Evolutionary conservation across 768 basidiomycete species (phyloP), one percentile per base, ranked within the genome.

Genomic region (Boletellus sp.): DNA sequence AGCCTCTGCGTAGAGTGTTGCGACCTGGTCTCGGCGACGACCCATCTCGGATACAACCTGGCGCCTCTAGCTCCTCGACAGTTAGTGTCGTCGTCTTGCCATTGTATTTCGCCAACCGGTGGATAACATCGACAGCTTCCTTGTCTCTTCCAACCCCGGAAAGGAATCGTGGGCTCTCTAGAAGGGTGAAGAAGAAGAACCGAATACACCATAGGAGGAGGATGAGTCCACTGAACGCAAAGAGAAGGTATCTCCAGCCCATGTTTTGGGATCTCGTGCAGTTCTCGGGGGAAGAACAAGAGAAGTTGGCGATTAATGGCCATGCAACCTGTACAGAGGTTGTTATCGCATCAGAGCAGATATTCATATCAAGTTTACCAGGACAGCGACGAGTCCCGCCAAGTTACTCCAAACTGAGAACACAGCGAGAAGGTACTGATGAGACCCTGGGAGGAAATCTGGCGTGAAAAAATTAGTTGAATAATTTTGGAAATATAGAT

Each of bases 241-340:
- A 74, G 28, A 81, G 65, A 22, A 81, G 72, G 58, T 83, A 83
- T 24, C 83, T 70, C 82, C 83, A 84, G 20, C 83, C 81, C 81
- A 80, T 83, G 54, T 83, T 84, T 17, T 76, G 54, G 3, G 70
- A 61, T 42, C 68, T 72, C 33, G 70, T 50, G 52, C 78, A 78
- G 3, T 67, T 56, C 6, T 48, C 51, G 0, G 66, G 16, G 4
- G 62, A 54, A 0, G 71, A 47, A 53, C 82, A 83, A 6, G 81
- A 78, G 52, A 76, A 75, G 53, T 79, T 77, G 13, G 77, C 70
- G 13, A 83, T 78, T 22, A 84, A 59, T 2, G 81, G 79, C 81
- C 81, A 83, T 1, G 81, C 80, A 51, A 84, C 57, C 78, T 79
- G 35, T 22, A 37, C n/a, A 15, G 3, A n/a, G 3, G 16, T 4